phyloP scores from a whole-genome alignment of 192 early-diverging fungal genomes.

The Backusella psychrophila region DNA sequence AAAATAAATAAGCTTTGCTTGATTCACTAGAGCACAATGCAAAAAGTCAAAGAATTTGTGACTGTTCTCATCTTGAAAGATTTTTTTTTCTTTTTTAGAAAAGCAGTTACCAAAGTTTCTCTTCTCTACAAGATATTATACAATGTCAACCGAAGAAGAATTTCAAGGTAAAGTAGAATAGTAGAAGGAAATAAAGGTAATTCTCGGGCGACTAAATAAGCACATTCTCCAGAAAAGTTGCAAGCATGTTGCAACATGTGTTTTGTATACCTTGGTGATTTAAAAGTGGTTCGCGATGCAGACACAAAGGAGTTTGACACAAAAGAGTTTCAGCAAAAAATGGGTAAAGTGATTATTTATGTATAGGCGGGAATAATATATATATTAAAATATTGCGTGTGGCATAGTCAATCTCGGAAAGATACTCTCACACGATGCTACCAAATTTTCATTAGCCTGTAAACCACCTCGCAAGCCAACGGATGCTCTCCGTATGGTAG shows the following conservation, averaged over 20 bases:
- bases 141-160: conserved; percentile 10
- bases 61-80: not conserved
- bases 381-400: not conserved
- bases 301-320: conserved; percentile 13
- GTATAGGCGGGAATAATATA: no score
- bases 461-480: conserved; percentile 31
- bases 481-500: conserved; percentile 20
- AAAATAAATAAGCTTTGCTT: no score
- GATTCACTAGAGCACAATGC: not conserved
- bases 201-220: not conserved
- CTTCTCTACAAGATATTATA: not conserved
- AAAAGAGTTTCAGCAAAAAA: conserved; percentile 20
- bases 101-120: not conserved
- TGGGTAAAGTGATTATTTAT: conserved; percentile 12
- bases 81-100: not conserved
- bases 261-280: conserved; percentile 9
- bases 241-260: conserved; percentile 16
- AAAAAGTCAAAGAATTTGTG: not conserved
- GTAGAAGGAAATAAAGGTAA: not conserved
- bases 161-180: conserved; percentile 14
- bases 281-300: not conserved
- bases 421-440: conserved; percentile 31
- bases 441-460: conserved; percentile 33
- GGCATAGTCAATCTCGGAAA: conserved; percentile 16
- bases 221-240: not conserved